A percentile compares a stretch with the other conserved stretches of the same genome.
Evolutionary conservation across 306 rosid genomes (phyloP).

Genomic region (Begonia masoniana): DNA sequence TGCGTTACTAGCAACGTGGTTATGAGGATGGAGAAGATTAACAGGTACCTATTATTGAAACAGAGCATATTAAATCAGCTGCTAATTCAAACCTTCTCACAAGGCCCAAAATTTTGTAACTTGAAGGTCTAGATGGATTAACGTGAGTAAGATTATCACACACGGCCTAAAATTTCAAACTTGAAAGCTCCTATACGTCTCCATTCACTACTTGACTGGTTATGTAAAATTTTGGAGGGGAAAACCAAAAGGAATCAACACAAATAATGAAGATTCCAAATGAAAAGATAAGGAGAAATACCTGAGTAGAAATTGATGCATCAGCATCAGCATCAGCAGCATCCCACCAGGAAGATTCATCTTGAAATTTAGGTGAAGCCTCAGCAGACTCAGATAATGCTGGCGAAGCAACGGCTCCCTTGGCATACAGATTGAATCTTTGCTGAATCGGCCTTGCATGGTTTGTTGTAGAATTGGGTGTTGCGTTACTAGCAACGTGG

Average conservation of each 20-base stretch:
- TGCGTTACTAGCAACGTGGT: conserved; percentile 24
- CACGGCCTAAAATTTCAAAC: not conserved
- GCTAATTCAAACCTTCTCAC: not conserved
- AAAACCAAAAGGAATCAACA: not conserved
- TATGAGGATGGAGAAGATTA: conserved; percentile 25
- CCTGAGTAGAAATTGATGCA: conserved; percentile 44
- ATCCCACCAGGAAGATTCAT: conserved; percentile 34
- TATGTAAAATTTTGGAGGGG: not conserved
- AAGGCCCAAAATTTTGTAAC: not conserved
- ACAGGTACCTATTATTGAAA: conserved; percentile 36
- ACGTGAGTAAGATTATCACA: not conserved
- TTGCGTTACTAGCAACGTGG: conserved; percentile 26
- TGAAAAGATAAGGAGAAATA: conserved; percentile 9
- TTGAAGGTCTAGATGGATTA: not conserved
- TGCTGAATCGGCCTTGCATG: conserved; percentile 33
- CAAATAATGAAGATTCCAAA: not conserved
- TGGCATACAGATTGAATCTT: conserved; percentile 35
- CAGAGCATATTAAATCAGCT: conserved; percentile 10
- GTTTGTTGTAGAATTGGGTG: conserved; percentile 25
- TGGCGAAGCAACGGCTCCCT: conserved; percentile 77
- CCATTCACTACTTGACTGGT: conserved; percentile 37
- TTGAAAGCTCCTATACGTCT: conserved; percentile 1
- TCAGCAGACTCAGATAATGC: conserved; percentile 42
- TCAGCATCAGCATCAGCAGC: conserved; percentile 24
- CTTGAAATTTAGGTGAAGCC: conserved; percentile 30